phyloP scores from a whole-genome alignment of 78 protist genomes.

The slime mould (Dictyostelium discoideum) region dicty_2.7 NC_007090.3:2983001-2983500 shows the following conservation, averaged over 20 bases:
- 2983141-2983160: not conserved
- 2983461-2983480: slow-evolving; percentile 19
- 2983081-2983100: not conserved
- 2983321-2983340: slow-evolving; percentile 81
- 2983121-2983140: not conserved
- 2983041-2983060: not conserved
- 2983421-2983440: too few relatives aligned
- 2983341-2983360: slow-evolving; percentile 41
- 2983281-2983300: slow-evolving; percentile 39
- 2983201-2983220: not conserved
- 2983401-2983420: too few relatives aligned
- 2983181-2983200: not conserved
- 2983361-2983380: too few relatives aligned
- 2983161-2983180: not conserved
- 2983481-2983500: not conserved
- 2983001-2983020: not conserved
- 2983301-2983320: slow-evolving; percentile 31
- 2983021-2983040: slow-evolving; percentile 81
- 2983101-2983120: not conserved
- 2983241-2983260: slow-evolving; percentile 81
- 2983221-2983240: slow-evolving; percentile 1
- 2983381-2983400: too few relatives aligned
- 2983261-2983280: slow-evolving; percentile 63
- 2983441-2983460: not conserved
- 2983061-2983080: slow-evolving; percentile 21